Base-by-base conservation (phyloP, 768 basidiomycete genomes). In the Goffeauzyma gilvescens region DNA sequence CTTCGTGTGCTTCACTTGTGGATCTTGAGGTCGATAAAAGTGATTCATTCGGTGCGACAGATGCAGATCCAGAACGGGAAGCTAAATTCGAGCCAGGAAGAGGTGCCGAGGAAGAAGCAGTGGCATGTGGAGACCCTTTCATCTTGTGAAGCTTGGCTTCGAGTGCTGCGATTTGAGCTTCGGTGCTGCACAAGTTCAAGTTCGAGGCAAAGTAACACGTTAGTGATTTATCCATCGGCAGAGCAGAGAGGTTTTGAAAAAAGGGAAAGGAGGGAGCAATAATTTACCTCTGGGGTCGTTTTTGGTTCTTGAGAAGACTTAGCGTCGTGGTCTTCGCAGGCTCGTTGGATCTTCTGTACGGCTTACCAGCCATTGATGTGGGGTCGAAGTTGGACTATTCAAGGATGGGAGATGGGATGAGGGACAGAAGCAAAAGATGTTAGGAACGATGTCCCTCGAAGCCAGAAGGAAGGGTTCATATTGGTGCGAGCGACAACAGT, bases 91-190 rank as follows among this genome's bases (percentile, higher is more conserved):
- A n/a, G n/a, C n/a, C n/a, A n/a, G n/a, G n/a, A n/a, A n/a, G n/a
- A n/a, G n/a, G n/a, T n/a, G n/a, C n/a, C n/a, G n/a, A n/a, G 21
- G 42, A 15, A 10, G 18, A 17, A 24, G 22, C 22, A 5, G 35
- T 21, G 13, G 33, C 21, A 6, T 44, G 18, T 2, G 47, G 47
- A 6, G 47, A 49, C 10, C 44, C 25, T 15, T 44, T 28, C 72
- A 93, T 75, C 49, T 83, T 75, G 14, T 76, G 73, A 18, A 98
- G 69, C 63, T 98, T 98, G 2, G 90, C 90, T 65, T 98, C 93
- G 72, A 95, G 80, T 55, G 79, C 74, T 6, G 87, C 86, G 52
- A 98, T 98, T 65, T 95, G 93, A 53, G 76, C 77, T 32, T 72
- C 67, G 2, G 83, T 87, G 38, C 82, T 89, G 55, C 34, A 54